Percentiles rank a stretch among this genome's conserved stretches.
phyloP scores from a whole-genome alignment of 139 green algal genomes.

The Chlamydomonas schloesseri region DNA sequence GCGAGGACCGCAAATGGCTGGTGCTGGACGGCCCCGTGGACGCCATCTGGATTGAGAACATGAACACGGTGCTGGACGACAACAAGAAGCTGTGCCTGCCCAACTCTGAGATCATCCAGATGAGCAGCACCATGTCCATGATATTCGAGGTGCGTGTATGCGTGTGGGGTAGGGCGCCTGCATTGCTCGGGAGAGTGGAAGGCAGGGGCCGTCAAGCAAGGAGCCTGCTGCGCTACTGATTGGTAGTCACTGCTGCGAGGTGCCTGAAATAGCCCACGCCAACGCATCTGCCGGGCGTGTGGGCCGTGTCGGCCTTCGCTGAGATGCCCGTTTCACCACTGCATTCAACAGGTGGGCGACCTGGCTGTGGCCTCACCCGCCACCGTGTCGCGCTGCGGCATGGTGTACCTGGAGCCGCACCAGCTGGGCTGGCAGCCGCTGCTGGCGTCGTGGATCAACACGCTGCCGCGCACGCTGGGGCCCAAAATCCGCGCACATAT shows the following conservation, averaged over 20 bases:
- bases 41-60: constrained; percentile 91
- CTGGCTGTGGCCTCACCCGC: constrained; percentile 82
- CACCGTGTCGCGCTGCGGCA: constrained; percentile 85
- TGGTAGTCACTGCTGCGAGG: too few relatives aligned
- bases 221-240: too few relatives aligned
- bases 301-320: too few relatives aligned
- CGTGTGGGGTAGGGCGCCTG: too few relatives aligned
- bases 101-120: constrained; percentile 89
- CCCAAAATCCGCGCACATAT: constrained; percentile 52
- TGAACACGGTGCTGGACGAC: constrained; percentile 93
- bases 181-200: too few relatives aligned
- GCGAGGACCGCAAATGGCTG: constrained; percentile 73
- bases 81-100: constrained; percentile 91
- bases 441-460: constrained; percentile 70
- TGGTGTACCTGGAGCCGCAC: constrained; percentile 87
- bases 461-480: constrained; percentile 55
- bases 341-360: constrained; percentile 85
- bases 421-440: constrained; percentile 81
- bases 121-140: constrained; percentile 87
- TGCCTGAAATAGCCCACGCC: too few relatives aligned
- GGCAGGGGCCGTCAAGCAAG: too few relatives aligned
- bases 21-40: constrained; percentile 87
- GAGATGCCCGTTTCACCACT: too few relatives aligned
- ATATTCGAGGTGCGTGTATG: constrained; percentile 82
- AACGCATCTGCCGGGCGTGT: too few relatives aligned